Evolutionary conservation across 2,329 filamentous ascomycete genomes (phyloP).

Genomic region (Eutypella sp.): DNA sequence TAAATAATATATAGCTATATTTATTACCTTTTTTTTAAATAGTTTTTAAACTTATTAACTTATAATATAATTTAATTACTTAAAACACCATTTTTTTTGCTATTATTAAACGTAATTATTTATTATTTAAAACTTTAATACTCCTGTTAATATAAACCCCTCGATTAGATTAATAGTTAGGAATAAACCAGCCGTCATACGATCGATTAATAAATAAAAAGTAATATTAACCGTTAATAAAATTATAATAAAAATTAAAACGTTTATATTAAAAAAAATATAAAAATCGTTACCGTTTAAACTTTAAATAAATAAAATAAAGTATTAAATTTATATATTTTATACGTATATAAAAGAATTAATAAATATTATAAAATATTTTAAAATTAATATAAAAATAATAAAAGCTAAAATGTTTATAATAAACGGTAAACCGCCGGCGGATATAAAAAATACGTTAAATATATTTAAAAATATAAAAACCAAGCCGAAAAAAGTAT

Average conservation of each 20-base stretch:
- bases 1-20: too few species aligned
- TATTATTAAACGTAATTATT: too few species aligned
- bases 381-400: neutral
- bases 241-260: neutral
- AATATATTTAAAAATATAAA: neutral
- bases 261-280: neutral
- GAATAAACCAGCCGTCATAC: neutral
- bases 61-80: too few species aligned
- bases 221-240: neutral
- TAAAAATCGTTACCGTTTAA: too few species aligned
- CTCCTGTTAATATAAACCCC: too few species aligned
- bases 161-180: too few species aligned
- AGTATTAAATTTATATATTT: neutral
- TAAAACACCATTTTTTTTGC: too few species aligned
- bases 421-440: neutral
- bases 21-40: too few species aligned
- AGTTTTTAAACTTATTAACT: too few species aligned
- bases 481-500: neutral
- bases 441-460: neutral
- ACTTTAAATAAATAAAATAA: neutral
- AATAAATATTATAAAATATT: neutral
- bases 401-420: neutral
- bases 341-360: neutral
- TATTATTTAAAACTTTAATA: too few species aligned
- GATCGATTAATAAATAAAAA: neutral